Percentiles rank a stretch among this genome's conserved stretches.
These are phyloP conservation scores for Scheffersomyces titani DNA, from an alignment of 1,139 yeast genomes.

Conservation along the genomic window DNA sequence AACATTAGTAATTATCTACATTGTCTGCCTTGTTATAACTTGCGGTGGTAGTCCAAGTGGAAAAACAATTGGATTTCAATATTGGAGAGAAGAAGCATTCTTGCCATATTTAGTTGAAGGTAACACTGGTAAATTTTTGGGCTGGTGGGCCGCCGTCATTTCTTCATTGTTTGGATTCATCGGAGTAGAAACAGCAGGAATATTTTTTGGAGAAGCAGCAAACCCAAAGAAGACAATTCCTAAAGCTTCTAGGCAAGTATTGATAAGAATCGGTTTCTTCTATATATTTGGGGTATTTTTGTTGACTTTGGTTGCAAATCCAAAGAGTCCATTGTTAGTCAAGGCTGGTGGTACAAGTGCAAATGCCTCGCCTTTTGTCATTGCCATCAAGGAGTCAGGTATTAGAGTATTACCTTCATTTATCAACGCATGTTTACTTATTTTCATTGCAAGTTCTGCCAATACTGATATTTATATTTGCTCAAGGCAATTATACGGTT, in stretches of 20 bases:
- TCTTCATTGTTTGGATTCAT: constrained; percentile 33
- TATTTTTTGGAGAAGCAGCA: constrained; percentile 17
- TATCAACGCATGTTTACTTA: constrained; percentile 8
- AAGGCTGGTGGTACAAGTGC: constrained; percentile 7
- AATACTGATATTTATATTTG: constrained; percentile 4
- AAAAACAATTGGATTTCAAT: constrained; percentile 5
- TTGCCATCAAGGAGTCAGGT: constrained; percentile 15
- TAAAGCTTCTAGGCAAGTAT: constrained; percentile 35
- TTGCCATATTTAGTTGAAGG: constrained; percentile 1
- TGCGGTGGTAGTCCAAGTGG: constrained; percentile 16
- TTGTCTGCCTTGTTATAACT: constrained; percentile 14
- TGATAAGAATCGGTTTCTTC: constrained; percentile 34
- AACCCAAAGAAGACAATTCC: constrained; percentile 36
- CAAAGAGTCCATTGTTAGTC: constrained; percentile 2
- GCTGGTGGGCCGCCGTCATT: constrained; percentile 16
- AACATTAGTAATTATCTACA: constrained; percentile 13
- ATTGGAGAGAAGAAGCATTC: constrained; percentile 8
- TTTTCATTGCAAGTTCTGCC: constrained; percentile 5
- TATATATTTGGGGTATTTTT: constrained; percentile 17
- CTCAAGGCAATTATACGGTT: constrained; percentile 2
- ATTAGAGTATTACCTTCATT: constrained; percentile 7
- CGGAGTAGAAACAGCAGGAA: constrained; percentile 26
- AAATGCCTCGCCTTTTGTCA: constrained; percentile 9
- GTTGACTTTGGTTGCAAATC: constrained; percentile 2
- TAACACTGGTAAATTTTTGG: constrained; percentile 6